Evolutionary conservation across 106 monocot genomes (phyloP).

Genomic region (Platanthera zijinensis): DNA sequence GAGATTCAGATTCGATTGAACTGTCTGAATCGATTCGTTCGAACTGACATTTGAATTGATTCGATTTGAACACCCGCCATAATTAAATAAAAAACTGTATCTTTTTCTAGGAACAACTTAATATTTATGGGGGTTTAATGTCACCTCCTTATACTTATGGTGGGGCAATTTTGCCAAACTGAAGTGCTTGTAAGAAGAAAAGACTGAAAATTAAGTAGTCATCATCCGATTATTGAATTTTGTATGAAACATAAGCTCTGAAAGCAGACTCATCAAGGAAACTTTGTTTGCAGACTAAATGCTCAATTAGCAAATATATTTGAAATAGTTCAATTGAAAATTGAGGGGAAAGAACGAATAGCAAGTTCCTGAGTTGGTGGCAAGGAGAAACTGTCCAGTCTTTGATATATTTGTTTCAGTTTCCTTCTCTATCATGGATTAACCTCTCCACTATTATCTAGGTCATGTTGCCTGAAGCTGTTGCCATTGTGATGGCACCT

Average conservation of each 20-base stretch:
- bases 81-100: too few relatives aligned
- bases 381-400: too few relatives aligned
- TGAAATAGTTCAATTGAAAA: not conserved
- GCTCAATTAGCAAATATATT: not conserved
- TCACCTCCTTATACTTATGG: too few relatives aligned
- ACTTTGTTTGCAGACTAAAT: not conserved
- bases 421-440: not conserved
- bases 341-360: too few relatives aligned
- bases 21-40: too few relatives aligned
- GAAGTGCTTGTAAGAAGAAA: too few relatives aligned
- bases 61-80: too few relatives aligned
- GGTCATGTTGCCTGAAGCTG: conserved; percentile 76
- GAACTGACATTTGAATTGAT: too few relatives aligned
- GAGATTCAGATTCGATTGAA: too few relatives aligned
- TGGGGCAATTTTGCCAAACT: too few relatives aligned
- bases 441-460: conserved; percentile 6
- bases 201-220: not conserved
- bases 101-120: too few relatives aligned
- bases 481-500: conserved; percentile 77
- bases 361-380: not conserved
- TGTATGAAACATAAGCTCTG: not conserved
- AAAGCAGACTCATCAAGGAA: not conserved
- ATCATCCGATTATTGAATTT: not conserved
- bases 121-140: too few relatives aligned
- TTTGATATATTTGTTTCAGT: not conserved